Evolutionary conservation across 495 filamentous ascomycete genomes (phyloP).

Genomic region (Paragyromitra xinjiangensis): DNA sequence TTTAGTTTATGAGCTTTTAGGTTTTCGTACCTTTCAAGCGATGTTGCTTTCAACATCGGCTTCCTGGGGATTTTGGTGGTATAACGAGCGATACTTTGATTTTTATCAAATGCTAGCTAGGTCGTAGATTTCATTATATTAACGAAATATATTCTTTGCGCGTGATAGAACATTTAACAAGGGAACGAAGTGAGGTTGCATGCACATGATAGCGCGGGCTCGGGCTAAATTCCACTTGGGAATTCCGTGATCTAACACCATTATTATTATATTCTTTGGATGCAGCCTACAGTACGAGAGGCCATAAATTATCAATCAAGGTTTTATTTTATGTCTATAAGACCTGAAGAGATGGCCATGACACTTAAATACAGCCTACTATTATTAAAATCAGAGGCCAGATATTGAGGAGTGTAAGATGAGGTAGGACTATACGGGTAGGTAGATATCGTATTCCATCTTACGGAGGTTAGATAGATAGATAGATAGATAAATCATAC

Average conservation of each 20-base stretch:
- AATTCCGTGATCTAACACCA: too few species aligned
- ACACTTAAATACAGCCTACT: too few species aligned
- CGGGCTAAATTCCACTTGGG: too few species aligned
- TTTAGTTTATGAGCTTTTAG: neutral
- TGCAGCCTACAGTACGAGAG: neutral
- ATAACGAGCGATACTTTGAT: neutral
- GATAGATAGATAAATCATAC: too few species aligned
- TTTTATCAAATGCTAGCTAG: neutral
- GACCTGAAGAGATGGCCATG: too few species aligned
- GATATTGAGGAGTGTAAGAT: too few species aligned
- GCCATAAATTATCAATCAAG: neutral
- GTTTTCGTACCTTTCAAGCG: neutral
- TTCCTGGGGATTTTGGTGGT: neutral
- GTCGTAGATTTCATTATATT: neutral
- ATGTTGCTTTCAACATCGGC: neutral
- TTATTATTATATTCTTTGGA: neutral
- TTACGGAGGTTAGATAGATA: too few species aligned
- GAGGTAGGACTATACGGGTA: too few species aligned
- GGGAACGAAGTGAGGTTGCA: too few species aligned
- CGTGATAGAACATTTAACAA: neutral
- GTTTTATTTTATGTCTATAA: neutral
- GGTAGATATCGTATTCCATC: too few species aligned
- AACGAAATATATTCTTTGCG: neutral
- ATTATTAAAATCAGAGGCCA: too few species aligned
- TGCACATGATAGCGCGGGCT: too few species aligned